Conservation (phyloP, 257 asterid species). For the Gentiana straminea region DNA sequence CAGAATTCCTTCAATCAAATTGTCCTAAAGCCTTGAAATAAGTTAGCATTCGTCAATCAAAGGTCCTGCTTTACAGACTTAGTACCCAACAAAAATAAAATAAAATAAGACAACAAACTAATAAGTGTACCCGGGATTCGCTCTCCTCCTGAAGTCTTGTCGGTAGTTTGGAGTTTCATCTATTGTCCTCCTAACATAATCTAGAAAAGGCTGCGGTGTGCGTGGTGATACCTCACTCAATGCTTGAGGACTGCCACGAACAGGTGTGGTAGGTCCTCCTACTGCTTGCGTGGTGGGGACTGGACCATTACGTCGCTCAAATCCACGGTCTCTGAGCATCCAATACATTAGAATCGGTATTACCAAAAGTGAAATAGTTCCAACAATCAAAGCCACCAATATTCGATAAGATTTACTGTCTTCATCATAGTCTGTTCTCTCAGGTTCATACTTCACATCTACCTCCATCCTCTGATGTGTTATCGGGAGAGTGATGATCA, state of each 20-base stretch:
- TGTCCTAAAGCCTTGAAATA: too few relatives aligned
- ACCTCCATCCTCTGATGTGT: conserved; percentile 67
- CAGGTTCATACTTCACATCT: conserved; percentile 39
- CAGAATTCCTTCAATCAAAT: too few relatives aligned
- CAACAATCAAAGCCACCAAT: conserved; percentile 20
- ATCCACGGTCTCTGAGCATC: conserved; percentile 33
- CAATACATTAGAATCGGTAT: conserved; percentile 17
- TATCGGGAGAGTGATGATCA: conserved; percentile 58
- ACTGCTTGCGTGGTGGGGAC: conserved; percentile 21
- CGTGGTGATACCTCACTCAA: conserved; percentile 59
- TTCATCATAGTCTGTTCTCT: conserved; percentile 13
- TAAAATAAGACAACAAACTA: background rate
- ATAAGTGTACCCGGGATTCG: conserved; percentile 57
- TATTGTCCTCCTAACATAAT: conserved; percentile 70
- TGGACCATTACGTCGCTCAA: conserved; percentile 11
- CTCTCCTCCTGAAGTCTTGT: conserved; percentile 71
- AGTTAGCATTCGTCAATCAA: too few relatives aligned
- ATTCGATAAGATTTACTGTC: conserved; percentile 7
- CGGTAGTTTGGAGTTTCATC: conserved; percentile 87
- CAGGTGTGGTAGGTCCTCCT: conserved; percentile 54
- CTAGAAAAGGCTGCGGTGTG: conserved; percentile 88
- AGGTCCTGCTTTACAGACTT: too few relatives aligned
- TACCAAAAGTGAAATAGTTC: conserved; percentile 20
- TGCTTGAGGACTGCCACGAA: conserved; percentile 31
- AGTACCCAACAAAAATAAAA: background rate